phyloP scores from a whole-genome alignment of 371 early-diverging fungal genomes.

The Mortierella sp. region DNA sequence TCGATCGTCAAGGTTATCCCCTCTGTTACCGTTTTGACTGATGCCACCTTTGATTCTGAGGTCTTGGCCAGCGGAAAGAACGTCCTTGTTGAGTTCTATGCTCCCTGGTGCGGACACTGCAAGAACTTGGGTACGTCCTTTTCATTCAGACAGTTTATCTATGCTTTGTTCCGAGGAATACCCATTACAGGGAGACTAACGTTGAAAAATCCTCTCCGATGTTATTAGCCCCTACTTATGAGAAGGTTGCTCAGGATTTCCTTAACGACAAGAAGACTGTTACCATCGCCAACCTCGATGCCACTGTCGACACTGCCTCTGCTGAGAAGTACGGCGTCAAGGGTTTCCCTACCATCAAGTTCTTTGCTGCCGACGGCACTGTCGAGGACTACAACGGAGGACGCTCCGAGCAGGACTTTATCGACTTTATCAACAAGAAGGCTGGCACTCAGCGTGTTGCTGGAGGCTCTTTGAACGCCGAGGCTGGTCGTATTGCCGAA shows the following conservation, averaged over 20 bases:
- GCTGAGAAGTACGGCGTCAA: slow-evolving; percentile 76
- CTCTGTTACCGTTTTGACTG: slow-evolving; percentile 47
- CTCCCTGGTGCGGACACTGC: slow-evolving; percentile 95
- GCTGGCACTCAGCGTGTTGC: slow-evolving; percentile 85
- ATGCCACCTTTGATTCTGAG: slow-evolving; percentile 53
- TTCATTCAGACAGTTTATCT: neutral
- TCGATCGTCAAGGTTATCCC: slow-evolving; percentile 53
- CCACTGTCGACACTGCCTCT: slow-evolving; percentile 69
- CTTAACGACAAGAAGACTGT: slow-evolving; percentile 62
- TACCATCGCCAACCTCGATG: slow-evolving; percentile 95
- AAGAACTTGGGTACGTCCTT: slow-evolving; percentile 69
- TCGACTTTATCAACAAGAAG: slow-evolving; percentile 91
- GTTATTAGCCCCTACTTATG: slow-evolving; percentile 71
- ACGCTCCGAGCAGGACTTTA: slow-evolving; percentile 86
- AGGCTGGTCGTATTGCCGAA: slow-evolving; percentile 81
- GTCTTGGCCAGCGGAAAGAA: slow-evolving; percentile 57
- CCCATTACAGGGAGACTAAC: neutral
- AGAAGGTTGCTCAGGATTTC: slow-evolving; percentile 71
- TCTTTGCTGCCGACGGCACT: slow-evolving; percentile 81
- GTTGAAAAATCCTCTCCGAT: neutral
- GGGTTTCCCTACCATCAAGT: slow-evolving; percentile 91
- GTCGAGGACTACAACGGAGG: slow-evolving; percentile 84
- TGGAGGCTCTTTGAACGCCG: slow-evolving; percentile 69
- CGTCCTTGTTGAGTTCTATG: slow-evolving; percentile 84
- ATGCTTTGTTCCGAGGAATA: neutral